Evolutionary conservation across 2,329 filamentous ascomycete genomes (phyloP).

Genomic region (Aspergillus pseudonomiae): DNA sequence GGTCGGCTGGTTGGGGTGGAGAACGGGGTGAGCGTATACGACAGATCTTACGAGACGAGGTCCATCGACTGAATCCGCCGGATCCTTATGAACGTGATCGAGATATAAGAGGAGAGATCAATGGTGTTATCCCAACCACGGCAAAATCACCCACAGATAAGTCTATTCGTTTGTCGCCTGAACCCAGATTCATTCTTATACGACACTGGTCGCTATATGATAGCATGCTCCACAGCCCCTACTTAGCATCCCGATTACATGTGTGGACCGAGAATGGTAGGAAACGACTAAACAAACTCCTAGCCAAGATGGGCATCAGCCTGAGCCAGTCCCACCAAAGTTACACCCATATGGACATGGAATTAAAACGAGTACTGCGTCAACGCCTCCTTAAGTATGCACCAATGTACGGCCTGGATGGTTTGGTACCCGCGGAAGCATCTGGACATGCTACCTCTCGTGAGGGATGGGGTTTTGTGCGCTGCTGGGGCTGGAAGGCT

Average conservation of each 20-base stretch:
- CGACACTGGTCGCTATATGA: slow-evolving; percentile 98
- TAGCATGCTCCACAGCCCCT: slow-evolving; percentile 96
- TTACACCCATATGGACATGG: slow-evolving; percentile 98
- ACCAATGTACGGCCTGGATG: slow-evolving; percentile 89
- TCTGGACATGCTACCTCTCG: slow-evolving; percentile 73
- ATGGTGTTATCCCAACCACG: slow-evolving; percentile 85
- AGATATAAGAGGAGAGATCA: slow-evolving; percentile 67
- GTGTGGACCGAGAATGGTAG: slow-evolving; percentile 91
- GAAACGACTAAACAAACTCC: slow-evolving; percentile 86
- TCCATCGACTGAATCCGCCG: slow-evolving; percentile 86
- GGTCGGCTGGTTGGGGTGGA: slow-evolving; percentile 75
- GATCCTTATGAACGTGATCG: slow-evolving; percentile 61
- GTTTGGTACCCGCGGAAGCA: slow-evolving; percentile 80
- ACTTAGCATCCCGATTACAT: slow-evolving; percentile 86
- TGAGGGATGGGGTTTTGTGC: slow-evolving; percentile 95
- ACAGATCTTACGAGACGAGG: slow-evolving; percentile 87
- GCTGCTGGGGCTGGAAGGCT: slow-evolving; percentile 96
- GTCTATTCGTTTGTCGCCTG: slow-evolving; percentile 87
- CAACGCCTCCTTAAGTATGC: slow-evolving; percentile 88
- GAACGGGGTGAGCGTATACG: slow-evolving; percentile 81
- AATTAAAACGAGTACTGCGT: slow-evolving; percentile 84
- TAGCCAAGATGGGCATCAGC: slow-evolving; percentile 98
- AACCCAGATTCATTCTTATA: slow-evolving; percentile 89
- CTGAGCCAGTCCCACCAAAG: slow-evolving; percentile 91
- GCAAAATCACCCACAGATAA: slow-evolving; percentile 88